Evolutionary conservation across 2,329 filamentous ascomycete genomes (phyloP), one percentile per base, ranked within the genome.

Genomic region (Magnaporthiopsis poae): DNA sequence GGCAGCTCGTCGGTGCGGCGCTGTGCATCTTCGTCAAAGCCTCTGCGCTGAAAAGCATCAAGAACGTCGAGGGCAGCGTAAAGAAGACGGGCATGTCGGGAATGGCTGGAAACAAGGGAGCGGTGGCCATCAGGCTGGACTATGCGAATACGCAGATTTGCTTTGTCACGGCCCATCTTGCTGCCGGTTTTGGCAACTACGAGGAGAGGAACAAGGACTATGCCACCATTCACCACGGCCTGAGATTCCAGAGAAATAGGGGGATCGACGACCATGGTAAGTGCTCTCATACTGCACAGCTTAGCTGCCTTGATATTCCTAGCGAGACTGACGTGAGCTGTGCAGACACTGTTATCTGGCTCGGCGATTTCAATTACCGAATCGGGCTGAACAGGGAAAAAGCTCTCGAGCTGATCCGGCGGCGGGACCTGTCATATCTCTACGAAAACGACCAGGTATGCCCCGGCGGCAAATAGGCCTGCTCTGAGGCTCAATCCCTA

Each of bases 281-380:
- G 63, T 59, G 25, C 27, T 25, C 29, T 0, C 31, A 2, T 27
- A 36, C 27, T 27, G 9, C 21, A 31, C 46, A 9, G 31, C 25
- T 65, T 36, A 21, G 4, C 15, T 60, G 31, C 1, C 31, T 12
- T 56, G 13, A 12, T 33, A 27, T 60, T 25, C 3, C 59, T 13
- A 13, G 59, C 59, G 35, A 56, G 29, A 68, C 56, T 69, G 60
- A 52, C 33, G 61, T 84, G n/a, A 60, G 12, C 27, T 11, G 18
- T 21, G n/a, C 29, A 65, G 86, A 88, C 71, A 84, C 90, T 29
- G 89, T 98, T 52, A 89, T 97, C 65, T 99, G 95, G 94, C 84
- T 97, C 60, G 95, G 95, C 5, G 95, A 99, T 76, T 99, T 99
- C 81, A 99, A 99, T 75, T 99, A 99, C 77, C 89, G 95, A 25